A percentile compares a stretch with the other conserved stretches of the same genome.
Evolutionary conservation across 139 green algal species (phyloP).

Genomic region (Tetradesmus obliquus): DNA sequence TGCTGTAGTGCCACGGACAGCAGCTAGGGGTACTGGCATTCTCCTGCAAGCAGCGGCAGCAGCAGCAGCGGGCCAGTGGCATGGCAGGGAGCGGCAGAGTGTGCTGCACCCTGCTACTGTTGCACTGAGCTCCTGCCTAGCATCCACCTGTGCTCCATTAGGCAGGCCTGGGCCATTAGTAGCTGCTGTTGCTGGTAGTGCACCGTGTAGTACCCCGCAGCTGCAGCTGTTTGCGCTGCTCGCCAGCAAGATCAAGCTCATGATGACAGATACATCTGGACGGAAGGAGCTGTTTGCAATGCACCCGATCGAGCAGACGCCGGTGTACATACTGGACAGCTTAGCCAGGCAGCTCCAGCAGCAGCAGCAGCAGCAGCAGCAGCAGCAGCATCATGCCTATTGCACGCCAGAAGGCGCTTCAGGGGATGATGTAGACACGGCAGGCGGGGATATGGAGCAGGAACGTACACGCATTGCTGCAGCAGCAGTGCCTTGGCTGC

Average conservation of each 20-base stretch:
- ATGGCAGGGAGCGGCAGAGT: background rate
- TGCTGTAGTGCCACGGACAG: background rate
- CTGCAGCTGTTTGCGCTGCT: conserved; percentile 29
- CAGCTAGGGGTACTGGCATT: background rate
- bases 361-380: conserved; percentile 2
- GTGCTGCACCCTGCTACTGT: background rate
- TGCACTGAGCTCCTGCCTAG: conserved; percentile 24
- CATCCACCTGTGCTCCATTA: background rate
- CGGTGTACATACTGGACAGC: background rate
- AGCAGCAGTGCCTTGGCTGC: conserved; percentile 25
- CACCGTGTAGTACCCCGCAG: background rate
- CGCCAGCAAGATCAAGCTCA: conserved; percentile 14
- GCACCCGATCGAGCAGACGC: conserved; percentile 23
- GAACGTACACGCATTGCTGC: background rate
- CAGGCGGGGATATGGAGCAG: background rate
- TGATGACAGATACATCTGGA: background rate
- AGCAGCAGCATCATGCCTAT: too few relatives aligned
- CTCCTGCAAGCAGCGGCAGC: background rate
- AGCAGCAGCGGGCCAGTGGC: background rate
- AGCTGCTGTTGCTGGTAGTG: background rate
- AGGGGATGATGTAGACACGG: background rate
- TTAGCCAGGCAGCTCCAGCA: background rate
- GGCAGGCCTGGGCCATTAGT: conserved; percentile 15
- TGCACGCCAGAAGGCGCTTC: too few relatives aligned
- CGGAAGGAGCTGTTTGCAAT: conserved; percentile 32